Base-by-base conservation (phyloP, 202 grass and related monocot species). In the Cymbopogon flexuosus region DNA sequence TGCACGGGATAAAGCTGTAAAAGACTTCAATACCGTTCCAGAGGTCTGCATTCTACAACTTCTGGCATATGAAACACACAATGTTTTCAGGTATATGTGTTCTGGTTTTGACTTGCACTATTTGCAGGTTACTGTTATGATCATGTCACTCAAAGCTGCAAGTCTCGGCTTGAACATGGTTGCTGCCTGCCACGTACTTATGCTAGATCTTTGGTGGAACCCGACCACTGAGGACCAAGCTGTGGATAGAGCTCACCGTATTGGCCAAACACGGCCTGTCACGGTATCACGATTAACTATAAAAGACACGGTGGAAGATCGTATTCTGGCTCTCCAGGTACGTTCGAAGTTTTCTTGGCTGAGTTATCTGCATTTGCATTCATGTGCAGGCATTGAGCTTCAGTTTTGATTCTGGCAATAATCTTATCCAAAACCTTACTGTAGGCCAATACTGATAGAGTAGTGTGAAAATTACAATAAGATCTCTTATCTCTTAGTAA, bases 201-300 rank as follows among this genome's bases (percentile, higher is more conserved):
- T 99, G 76, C 92, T 99, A 51, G 96, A 99, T 58, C 87, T 99
- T 54, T 99, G 96, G 96, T 99, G 96, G 96, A 99, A 99, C 61
- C 96, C 96, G n/a, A 99, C 96, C 3, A 99, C 96, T 13, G 96
- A 99, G 86, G 96, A 99, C 78, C 96, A 99, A 84, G 96, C 96
- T n/a, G 93, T 99, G 79, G 96, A 99, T 84, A 92, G 96, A 86
- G 96, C 96, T 19, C 96, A 99, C 49, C 88, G 96, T 78, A 99
- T 99, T 72, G 96, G 96, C 70, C 96, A 99, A 83, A 96, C 82
- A 22, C 87, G 96, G 43, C 96, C 96, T 63, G 96, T 99, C 39
- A 91, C 77, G 7, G 96, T 99, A 70, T 96, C 96, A 75, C 87
- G 96, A 16, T 91, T 99, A 76, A 99, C 96, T 31, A 86, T 99